Evolutionary conservation across 768 basidiomycete genomes (phyloP), one percentile per base, ranked within the genome.

Genomic region (Cystoderma amianthinum): DNA sequence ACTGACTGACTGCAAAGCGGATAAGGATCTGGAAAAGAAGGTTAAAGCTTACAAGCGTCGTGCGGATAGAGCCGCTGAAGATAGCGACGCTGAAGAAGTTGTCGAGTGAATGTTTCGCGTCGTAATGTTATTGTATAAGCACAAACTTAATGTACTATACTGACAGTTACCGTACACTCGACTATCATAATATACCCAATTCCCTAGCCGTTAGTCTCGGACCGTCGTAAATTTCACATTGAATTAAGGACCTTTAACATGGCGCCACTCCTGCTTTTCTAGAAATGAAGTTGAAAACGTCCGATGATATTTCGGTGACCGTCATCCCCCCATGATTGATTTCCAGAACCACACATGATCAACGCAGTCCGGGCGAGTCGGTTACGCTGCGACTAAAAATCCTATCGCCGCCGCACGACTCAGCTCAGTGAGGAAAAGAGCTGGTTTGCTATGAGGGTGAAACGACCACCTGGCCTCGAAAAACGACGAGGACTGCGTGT

Each of bases 21-120:
- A 91, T 58, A 72, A 71, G 39, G 74, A 67, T 0, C 59, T 91
- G 12, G 78, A 69, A 22, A 81, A 77, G 59, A 79, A 72, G 41
- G 72, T 82, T 39, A 83, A 74, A 52, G 73, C 70, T 2, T 67
- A 68, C 41, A 61, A 66, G n/a, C 74, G 84, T 41, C 69, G 81
- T 28, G 64, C 67, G 25, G 67, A 67, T 43, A 67, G 65, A 23
- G 63, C 48, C 20, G 73, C 71, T 37, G 73, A 77, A 19, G 64
- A 68, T 4, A 71, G 66, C 44, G 80, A 87, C 35, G 76, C 78
- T 32, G 85, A 86, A 49, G 74, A 75, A 48, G 65, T 76, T 30
- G 56, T 76, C 17, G 74, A 75, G 35, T 77, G 46, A 37, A n/a
- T 24, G 35, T 40, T 32, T 34, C 39, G 24, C 34, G n/a, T n/a